These are phyloP conservation scores for Dothiorella sarmentorum DNA, from an alignment of 2,329 filamentous ascomycete species.

Conservation along the genomic window DNA sequence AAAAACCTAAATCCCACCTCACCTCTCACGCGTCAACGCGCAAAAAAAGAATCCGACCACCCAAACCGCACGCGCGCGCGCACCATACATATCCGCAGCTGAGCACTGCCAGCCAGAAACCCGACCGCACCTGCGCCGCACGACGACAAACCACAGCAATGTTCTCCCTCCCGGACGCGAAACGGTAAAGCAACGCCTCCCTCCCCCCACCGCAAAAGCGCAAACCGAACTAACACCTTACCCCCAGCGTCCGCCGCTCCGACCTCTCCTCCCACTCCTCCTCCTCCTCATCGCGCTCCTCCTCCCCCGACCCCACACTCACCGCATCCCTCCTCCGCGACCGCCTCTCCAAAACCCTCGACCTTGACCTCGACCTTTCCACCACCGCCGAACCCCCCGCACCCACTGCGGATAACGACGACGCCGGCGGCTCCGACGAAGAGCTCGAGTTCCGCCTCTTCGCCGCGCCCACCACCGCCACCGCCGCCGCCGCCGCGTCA, in stretches of 20 bases:
- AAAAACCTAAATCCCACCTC: not conserved
- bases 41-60: not conserved
- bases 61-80: not conserved
- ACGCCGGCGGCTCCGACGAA: not conserved
- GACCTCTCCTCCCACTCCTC: not conserved
- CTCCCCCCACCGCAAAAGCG: not conserved
- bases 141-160: not conserved
- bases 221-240: not conserved
- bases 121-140: not conserved
- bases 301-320: not conserved
- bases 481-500: not conserved
- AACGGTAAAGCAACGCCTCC: not conserved
- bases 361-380: not conserved
- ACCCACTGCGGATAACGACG: not conserved
- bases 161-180: not conserved
- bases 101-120: not conserved
- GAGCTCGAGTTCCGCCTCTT: conserved; percentile 12
- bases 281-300: not conserved
- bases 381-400: no score
- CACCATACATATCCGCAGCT: not conserved
- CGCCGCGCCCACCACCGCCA: not conserved
- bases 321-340: not conserved
- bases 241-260: conserved; percentile 5
- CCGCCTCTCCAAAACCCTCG: not conserved
- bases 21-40: not conserved